Evolutionary conservation across 805 yeast species (phyloP), one percentile per base, ranked within the genome.

Genomic region (Grigorovia humatica): DNA sequence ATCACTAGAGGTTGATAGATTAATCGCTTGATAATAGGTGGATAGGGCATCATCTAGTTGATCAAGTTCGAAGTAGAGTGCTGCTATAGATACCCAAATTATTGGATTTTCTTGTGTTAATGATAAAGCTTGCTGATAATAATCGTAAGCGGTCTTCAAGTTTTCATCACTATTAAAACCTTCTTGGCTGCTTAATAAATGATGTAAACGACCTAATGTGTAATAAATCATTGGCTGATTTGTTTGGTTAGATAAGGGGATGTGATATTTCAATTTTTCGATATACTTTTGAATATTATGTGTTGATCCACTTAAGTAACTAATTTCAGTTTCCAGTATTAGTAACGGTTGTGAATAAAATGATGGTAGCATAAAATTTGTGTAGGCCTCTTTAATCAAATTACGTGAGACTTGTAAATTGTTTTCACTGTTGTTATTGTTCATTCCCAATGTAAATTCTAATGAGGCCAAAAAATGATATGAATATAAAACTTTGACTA

Each of bases 81-180:
- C 73, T 2, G 86, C 89, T 30, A 82, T 80, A 0, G 83, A 80
- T 38, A 82, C 66, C 89, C 88, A 82, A 2, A 83, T 77, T 48
- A 80, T 68, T n/a, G 85, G 80, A 17, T 57, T 54, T 1, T 52
- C 51, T 7, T 58, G 54, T 9, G 54, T 51, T 20, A 52, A 40
- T 20, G 48, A 49, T 44, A 63, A 40, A 2, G 65, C 59, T 18
- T 44, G 40, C 46, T 60, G 63, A 29, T 56, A 59, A 42, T 51
- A 59, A 12, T 59, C 54, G 40, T 53, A 62, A 5, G 63, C 60
- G n/a, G 46, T 27, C 12, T 51, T 44, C n/a, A 54, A 52, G 42
- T 56, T 60, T n/a, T 54, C 48, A 5, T 44, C 42, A 2, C 48
- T 29, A 35, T 56, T 58, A 29, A 29, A 17, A 51, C 40, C 15